Base-by-base conservation (phyloP, 148 eudicot genomes). In the Fallopia convolvulus region DNA sequence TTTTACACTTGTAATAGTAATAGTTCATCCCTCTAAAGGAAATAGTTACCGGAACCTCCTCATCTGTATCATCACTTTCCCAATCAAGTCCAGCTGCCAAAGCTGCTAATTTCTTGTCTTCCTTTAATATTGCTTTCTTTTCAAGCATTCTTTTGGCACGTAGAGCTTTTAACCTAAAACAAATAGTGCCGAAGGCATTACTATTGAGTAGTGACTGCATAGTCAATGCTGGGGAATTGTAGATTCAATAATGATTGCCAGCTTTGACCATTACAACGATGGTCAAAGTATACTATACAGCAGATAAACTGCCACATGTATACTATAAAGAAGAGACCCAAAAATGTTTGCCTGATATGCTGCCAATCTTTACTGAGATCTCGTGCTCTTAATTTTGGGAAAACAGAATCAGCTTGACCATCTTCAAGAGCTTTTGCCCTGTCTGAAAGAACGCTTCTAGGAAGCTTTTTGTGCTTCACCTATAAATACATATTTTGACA, bases 61-160 rank as follows among this genome's bases (percentile, higher is more conserved):
- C 91, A 66, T 88, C 93, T 68, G 97, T 89, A 77, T 88, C 89
- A 61, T 92, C 98, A 85, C 97, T 89, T 71, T 79, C 85, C 91
- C 90, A 94, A 74, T 92, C 96, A 84, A 81, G 77, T 76, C 98
- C 97, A 82, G 90, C 96, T 77, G 95, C 99, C 81, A 90, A 77
- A 65, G 93, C 96, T 71, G 90, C 91, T 82, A 89, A 86, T 72
- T 83, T 86, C 82, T 80, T 85, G 78, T 84, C 92, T 85, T 94
- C 93, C 78, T 85, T 90, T 40, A 63, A 23, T 76, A 81, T 80
- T 79, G 82, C 87, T 77, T 80, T 86, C 85, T 90, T 87, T 78
- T 85, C 82, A 63, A 90, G 90, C 82, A 76, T 72, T 78, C 61
- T 89, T 85, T 80, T 89, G 61, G 99, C 97, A 80, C 97, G 84